phyloP scores from a whole-genome alignment of 345 rosid genomes.

The Euclidium syriacum region DNA sequence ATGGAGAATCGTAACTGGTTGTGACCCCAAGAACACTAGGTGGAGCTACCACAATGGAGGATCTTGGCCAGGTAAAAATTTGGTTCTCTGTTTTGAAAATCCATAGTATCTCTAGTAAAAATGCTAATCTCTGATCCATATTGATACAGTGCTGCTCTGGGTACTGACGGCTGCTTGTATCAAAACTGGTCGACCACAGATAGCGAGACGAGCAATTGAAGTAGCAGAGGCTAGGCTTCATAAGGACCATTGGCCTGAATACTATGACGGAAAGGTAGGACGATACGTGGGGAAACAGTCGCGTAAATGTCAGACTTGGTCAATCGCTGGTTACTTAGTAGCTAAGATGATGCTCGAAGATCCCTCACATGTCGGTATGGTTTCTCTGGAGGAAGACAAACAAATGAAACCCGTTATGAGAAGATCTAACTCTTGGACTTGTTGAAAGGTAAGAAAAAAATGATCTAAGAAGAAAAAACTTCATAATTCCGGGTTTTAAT shows the following conservation, averaged over 20 bases:
- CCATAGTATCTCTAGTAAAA: not conserved
- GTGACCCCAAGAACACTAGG: slow-evolving; percentile 92
- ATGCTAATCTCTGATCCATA: not conserved
- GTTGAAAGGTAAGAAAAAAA: slow-evolving; percentile 12
- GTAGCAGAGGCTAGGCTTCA: slow-evolving; percentile 65
- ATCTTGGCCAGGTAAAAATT: slow-evolving; percentile 85
- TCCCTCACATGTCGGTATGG: slow-evolving; percentile 89
- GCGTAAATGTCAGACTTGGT: slow-evolving; percentile 85
- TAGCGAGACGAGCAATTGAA: slow-evolving; percentile 82
- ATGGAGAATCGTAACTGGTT: slow-evolving; percentile 83
- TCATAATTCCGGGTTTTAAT: slow-evolving; percentile 9
- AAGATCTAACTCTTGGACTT: slow-evolving; percentile 82
- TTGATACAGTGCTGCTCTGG: slow-evolving; percentile 76
- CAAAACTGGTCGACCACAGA: slow-evolving; percentile 91
- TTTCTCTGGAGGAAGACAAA: slow-evolving; percentile 81
- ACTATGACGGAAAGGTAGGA: slow-evolving; percentile 92
- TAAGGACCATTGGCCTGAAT: slow-evolving; percentile 89
- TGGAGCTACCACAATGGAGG: slow-evolving; percentile 99
- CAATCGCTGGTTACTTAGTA: slow-evolving; percentile 84
- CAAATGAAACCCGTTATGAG: slow-evolving; percentile 68
- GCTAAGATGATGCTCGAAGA: slow-evolving; percentile 97
- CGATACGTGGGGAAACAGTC: slow-evolving; percentile 88
- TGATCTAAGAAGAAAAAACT: slow-evolving; percentile 10
- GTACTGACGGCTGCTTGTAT: slow-evolving; percentile 85
- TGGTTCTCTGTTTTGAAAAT: not conserved